Percentiles rank a stretch among this genome's conserved stretches.
These are phyloP conservation scores for Diplodia sapinea DNA, from an alignment of 2,329 filamentous ascomycete species.

Conservation along the genomic window DNA sequence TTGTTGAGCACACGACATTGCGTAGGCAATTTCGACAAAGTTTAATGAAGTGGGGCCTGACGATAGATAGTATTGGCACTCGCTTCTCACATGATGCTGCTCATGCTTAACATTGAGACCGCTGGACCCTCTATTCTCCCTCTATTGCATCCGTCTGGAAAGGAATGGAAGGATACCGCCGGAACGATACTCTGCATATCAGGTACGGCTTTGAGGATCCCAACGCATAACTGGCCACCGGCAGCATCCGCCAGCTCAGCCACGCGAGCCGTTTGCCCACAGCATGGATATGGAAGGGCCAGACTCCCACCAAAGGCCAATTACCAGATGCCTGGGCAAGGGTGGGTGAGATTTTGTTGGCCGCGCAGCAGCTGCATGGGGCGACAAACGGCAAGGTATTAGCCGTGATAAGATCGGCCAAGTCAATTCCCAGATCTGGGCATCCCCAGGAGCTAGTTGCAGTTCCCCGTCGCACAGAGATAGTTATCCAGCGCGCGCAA, in stretches of 20 bases:
- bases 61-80: neutral
- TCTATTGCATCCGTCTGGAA: neutral
- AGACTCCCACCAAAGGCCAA: neutral
- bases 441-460: neutral
- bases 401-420: constrained; percentile 8
- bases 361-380: neutral
- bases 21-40: constrained; percentile 5
- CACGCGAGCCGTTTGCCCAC: neutral
- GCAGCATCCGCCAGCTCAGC: neutral
- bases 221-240: constrained; percentile 9
- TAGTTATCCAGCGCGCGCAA: neutral
- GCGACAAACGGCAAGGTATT: neutral
- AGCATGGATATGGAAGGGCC: neutral
- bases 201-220: constrained; percentile 13
- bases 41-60: constrained; percentile 3
- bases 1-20: neutral
- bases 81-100: constrained; percentile 2
- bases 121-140: neutral
- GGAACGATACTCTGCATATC: neutral
- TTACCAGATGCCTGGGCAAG: neutral
- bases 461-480: neutral
- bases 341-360: neutral
- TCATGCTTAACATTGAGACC: neutral
- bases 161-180: neutral
- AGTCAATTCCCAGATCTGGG: neutral